phyloP scores from a whole-genome alignment of 2,329 filamentous ascomycete genomes.

The Paraphoma chrysanthemicola region DNA sequence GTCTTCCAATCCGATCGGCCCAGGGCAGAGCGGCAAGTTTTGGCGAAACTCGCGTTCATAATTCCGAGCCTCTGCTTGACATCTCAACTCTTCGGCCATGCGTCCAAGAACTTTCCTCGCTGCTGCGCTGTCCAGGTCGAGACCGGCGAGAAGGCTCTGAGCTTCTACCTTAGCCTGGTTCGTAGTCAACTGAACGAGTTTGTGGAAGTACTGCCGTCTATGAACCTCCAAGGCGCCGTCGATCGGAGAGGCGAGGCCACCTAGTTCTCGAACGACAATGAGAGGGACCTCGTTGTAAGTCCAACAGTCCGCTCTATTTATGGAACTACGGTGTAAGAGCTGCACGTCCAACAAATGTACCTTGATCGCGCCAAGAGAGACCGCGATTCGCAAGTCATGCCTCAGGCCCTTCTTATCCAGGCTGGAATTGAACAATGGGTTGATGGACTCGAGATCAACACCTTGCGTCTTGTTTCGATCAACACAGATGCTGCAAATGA shows the following conservation, averaged over 20 bases:
- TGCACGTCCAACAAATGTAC: conserved; percentile 35
- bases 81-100: conserved; percentile 27
- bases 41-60: conserved; percentile 33
- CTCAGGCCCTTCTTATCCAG: conserved; percentile 26
- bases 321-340: conserved; percentile 26
- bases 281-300: conserved; percentile 33
- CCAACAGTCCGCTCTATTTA: conserved; percentile 28
- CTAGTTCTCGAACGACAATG: conserved; percentile 26
- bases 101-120: conserved; percentile 19
- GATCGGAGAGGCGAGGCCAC: conserved; percentile 24
- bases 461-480: conserved; percentile 16
- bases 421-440: conserved; percentile 31
- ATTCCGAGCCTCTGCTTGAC: conserved; percentile 23
- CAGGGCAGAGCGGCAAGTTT: conserved; percentile 30
- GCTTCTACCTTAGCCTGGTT: conserved; percentile 13
- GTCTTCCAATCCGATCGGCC: conserved; percentile 27
- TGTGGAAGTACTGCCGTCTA: conserved; percentile 30
- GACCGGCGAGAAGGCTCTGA: conserved; percentile 6
- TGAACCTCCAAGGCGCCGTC: conserved; percentile 26
- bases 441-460: conserved; percentile 21
- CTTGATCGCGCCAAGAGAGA: conserved; percentile 23
- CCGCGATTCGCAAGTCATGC: conserved; percentile 27
- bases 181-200: conserved; percentile 13
- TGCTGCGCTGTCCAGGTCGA: conserved; percentile 8
- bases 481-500: conserved; percentile 31